Evolutionary conservation across 2,329 filamentous ascomycete genomes (phyloP), one percentile per base, ranked within the genome.

Genomic region (Ophiostoma pallidulum): DNA sequence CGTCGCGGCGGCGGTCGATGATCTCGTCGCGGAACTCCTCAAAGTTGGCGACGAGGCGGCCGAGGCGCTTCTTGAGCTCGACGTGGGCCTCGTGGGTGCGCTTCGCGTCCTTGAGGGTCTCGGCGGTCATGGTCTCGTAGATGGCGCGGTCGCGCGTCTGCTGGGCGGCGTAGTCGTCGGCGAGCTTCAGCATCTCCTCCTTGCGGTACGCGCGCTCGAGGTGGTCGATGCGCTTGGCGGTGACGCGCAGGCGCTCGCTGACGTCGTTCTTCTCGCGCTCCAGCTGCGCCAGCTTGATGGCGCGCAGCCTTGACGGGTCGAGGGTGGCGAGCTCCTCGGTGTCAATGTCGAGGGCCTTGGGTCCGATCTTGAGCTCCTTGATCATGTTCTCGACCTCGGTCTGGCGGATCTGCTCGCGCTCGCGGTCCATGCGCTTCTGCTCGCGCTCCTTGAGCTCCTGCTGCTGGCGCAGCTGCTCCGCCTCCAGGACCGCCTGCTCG

Each of bases 191-290:
- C 61, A 84, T 71, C 68, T 98, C 92, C 70, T 97, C 92, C 65
- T 91, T 87, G 60, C 92, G 84, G 77, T 94, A 94, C 32, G 92
- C 92, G 71, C 92, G 86, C 73, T 98, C 92, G 58, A 98, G 72
- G 69, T 98, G 91, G 63, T 98, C 92, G 59, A 96, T 86, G 55
- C 92, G 85, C 79, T 96, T 97, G 65, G 85, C 88, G 51, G 90
- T 94, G 59, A 94, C 80, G 59, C 89, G 84, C 45, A 97, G 79
- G 64, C 86, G 88, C 69, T 96, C 89, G 54, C 86, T 87, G 57
- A 96, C 82, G 62, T 92, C 89, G 61, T 91, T 94, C 83, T 97
- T 98, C 74, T 97, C 92, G 59, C 91, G 90, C 71, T 97, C 92
- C 10, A 98, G 79, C 67, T 95, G 91, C 52, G 87, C 85, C 49